A percentile compares a stretch with the other conserved stretches of the same genome.
phyloP scores from a whole-genome alignment of 106 monocot genomes.

The Ottelia alismoides region DNA sequence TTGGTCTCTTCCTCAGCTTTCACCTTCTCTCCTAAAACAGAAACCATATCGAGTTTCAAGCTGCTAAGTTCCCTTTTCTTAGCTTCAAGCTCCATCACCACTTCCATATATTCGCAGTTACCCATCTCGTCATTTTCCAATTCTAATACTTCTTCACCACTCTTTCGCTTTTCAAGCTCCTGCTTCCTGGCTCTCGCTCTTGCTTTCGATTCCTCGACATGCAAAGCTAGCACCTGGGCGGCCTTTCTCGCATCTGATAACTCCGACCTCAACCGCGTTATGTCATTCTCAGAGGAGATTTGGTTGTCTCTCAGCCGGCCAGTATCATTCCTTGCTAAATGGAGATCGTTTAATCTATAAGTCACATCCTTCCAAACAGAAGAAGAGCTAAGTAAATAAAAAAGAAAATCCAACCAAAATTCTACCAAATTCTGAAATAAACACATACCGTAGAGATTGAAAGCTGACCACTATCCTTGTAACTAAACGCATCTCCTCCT shows the following conservation, averaged over 20 bases:
- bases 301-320: slow-evolving; percentile 14
- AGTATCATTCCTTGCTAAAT: slow-evolving; percentile 6
- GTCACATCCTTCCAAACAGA: slow-evolving; percentile 18
- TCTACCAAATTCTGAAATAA: neutral
- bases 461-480: slow-evolving; percentile 2
- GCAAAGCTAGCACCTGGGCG: slow-evolving; percentile 19
- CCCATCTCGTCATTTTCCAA: neutral
- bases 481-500: slow-evolving; percentile 10
- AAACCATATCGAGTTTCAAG: slow-evolving; percentile 35
- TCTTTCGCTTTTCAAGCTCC: slow-evolving; percentile 17
- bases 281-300: slow-evolving; percentile 19
- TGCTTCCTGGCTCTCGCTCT: slow-evolving; percentile 9
- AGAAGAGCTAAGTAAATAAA: no score
- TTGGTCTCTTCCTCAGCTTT: slow-evolving; percentile 28
- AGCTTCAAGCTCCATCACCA: slow-evolving; percentile 22
- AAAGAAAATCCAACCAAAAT: neutral
- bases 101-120: slow-evolving; percentile 11
- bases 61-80: slow-evolving; percentile 33
- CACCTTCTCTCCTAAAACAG: slow-evolving; percentile 29
- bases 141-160: neutral
- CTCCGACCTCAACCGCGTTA: slow-evolving; percentile 18
- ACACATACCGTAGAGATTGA: slow-evolving; percentile 12
- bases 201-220: slow-evolving; percentile 27
- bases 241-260: slow-evolving; percentile 14
- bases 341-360: slow-evolving; percentile 8